Conservation (phyloP, 257 asterid species). For the Solanum phureja region DNA sequence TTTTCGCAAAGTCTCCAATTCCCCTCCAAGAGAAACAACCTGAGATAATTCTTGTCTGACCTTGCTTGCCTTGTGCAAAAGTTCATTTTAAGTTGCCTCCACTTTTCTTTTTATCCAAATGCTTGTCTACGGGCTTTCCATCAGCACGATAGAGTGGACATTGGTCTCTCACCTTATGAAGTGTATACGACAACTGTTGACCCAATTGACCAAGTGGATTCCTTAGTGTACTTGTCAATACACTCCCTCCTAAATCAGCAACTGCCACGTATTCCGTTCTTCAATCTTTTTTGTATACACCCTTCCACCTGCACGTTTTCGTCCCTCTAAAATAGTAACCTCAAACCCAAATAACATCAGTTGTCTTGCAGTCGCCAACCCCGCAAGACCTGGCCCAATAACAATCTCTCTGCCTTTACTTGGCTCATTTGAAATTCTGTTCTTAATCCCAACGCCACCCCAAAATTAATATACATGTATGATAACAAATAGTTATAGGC, state of each 20-base stretch:
- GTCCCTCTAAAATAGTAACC: too few relatives aligned
- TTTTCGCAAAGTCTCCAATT: not conserved
- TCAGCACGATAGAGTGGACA: not conserved
- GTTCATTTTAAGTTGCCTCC: not conserved
- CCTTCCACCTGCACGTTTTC: not conserved
- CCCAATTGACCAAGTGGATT: not conserved
- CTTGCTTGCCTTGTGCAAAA: not conserved
- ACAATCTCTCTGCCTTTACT: too few relatives aligned
- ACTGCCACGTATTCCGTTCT: rapidly evolving
- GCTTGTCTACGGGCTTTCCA: not conserved
- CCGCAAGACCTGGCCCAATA: too few relatives aligned
- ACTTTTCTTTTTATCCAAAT: not conserved
- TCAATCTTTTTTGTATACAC: not conserved
- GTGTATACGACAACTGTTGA: too few relatives aligned
- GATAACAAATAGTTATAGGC: too few relatives aligned
- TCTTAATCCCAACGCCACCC: too few relatives aligned
- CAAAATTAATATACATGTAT: too few relatives aligned
- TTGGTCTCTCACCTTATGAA: not conserved
- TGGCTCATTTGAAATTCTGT: rapidly evolving
- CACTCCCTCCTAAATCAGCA: not conserved
- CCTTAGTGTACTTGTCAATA: not conserved
- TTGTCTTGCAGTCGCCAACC: too few relatives aligned
- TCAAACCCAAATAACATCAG: too few relatives aligned
- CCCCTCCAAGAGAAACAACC: not conserved
- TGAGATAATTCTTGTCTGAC: not conserved